Percentiles rank a stretch among this genome's conserved stretches.
Evolutionary conservation across 768 basidiomycete genomes (phyloP).

Genomic region (Pleurotus citrinopileatus): DNA sequence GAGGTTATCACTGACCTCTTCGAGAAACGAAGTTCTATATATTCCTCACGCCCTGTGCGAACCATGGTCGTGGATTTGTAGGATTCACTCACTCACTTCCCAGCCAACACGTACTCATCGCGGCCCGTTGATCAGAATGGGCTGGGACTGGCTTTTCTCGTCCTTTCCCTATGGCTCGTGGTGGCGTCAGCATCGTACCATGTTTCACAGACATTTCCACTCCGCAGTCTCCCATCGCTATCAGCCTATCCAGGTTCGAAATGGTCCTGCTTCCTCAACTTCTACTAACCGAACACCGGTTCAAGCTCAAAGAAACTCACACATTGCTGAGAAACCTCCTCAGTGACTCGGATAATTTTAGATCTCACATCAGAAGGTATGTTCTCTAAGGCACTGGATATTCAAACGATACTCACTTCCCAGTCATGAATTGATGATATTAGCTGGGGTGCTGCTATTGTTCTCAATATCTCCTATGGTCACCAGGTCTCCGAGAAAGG

Average conservation of each 20-base stretch:
- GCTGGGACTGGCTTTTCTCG: slow-evolving; percentile 46
- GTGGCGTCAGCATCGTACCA: slow-evolving; percentile 33
- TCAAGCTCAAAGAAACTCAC: slow-evolving; percentile 29
- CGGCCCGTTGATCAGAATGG: slow-evolving; percentile 32
- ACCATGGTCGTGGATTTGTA: slow-evolving; percentile 45
- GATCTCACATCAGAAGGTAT: slow-evolving; percentile 33
- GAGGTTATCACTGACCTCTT: slow-evolving; percentile 39
- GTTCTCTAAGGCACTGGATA: slow-evolving; percentile 8
- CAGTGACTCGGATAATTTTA: slow-evolving; percentile 32
- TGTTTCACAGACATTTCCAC: slow-evolving; percentile 37
- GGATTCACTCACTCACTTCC: not conserved
- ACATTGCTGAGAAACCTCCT: slow-evolving; percentile 35
- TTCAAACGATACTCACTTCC: too few relatives aligned
- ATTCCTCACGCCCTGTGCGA: slow-evolving; percentile 39
- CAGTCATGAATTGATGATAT: too few relatives aligned
- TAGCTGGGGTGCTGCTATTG: slow-evolving; percentile 34
- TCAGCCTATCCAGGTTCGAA: slow-evolving; percentile 22
- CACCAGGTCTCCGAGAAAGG: slow-evolving; percentile 30
- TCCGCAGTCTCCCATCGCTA: slow-evolving; percentile 21
- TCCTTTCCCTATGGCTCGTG: slow-evolving; percentile 32
- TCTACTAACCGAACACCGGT: slow-evolving; percentile 19
- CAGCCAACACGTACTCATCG: not conserved
- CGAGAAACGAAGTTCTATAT: slow-evolving; percentile 41
- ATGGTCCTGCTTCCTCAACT: slow-evolving; percentile 21
- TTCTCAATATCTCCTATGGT: slow-evolving; percentile 41